Conservation (phyloP, 129 eudicot genomes). For the Oenanthe sinensis region DNA sequence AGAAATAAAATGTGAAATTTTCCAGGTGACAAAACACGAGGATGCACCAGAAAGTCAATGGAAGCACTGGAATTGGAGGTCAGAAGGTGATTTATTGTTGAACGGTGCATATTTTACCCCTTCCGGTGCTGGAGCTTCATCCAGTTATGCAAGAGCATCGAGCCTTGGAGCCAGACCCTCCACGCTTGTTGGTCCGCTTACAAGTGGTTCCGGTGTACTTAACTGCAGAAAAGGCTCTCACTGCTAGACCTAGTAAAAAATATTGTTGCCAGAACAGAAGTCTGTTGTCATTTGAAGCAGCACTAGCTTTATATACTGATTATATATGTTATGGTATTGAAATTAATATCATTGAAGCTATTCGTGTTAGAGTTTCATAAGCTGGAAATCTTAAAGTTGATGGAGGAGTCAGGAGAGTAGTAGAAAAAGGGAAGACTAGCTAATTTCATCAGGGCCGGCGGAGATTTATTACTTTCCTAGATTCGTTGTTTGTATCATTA, state of each 20-base stretch:
- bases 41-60: slow-evolving; percentile 57
- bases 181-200: slow-evolving; percentile 35
- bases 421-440: background rate
- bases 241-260: slow-evolving; percentile 38
- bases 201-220: slow-evolving; percentile 45
- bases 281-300: background rate
- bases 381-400: background rate
- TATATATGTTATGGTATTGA: background rate
- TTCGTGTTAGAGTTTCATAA: background rate
- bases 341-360: background rate
- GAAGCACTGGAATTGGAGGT: slow-evolving; percentile 71
- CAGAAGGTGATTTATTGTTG: slow-evolving; percentile 62
- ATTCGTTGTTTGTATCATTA: background rate
- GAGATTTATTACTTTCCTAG: background rate
- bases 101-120: slow-evolving; percentile 64
- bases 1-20: background rate
- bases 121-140: slow-evolving; percentile 57
- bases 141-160: slow-evolving; percentile 60
- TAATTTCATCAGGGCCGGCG: background rate
- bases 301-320: background rate
- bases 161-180: slow-evolving; percentile 66
- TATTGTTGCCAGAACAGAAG: background rate
- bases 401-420: background rate
- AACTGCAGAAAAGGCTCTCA: slow-evolving; percentile 50
- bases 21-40: slow-evolving; percentile 70